Percentiles rank a stretch among this genome's conserved stretches.
Evolutionary conservation across 768 basidiomycete species (phyloP).

Genomic region (Lactarius indigo): DNA sequence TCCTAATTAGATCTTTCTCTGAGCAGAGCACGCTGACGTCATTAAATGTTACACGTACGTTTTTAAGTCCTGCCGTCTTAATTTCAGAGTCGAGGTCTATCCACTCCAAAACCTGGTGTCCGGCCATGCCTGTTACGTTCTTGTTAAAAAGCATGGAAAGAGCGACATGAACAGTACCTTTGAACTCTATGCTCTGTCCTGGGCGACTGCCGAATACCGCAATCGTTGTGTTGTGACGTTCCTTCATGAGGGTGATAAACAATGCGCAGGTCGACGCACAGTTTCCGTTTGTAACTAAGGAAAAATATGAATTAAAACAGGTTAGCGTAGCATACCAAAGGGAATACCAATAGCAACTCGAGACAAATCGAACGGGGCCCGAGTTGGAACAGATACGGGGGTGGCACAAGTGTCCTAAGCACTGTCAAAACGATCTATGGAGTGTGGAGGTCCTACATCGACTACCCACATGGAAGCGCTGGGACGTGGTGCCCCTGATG

Average conservation of each 20-base stretch:
- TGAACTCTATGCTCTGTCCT: conserved; percentile 44
- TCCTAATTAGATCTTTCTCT: conserved; percentile 27
- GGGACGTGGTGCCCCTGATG: conserved; percentile 30
- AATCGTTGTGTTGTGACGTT: conserved; percentile 46
- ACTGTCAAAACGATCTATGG: background rate
- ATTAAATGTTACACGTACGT: conserved; percentile 26
- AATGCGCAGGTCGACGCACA: conserved; percentile 59
- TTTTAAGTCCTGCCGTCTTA: conserved; percentile 34
- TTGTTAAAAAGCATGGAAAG: background rate
- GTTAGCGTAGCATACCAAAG: background rate
- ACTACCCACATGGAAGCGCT: conserved; percentile 34
- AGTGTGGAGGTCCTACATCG: background rate
- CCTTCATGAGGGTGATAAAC: conserved; percentile 55
- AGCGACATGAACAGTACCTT: conserved; percentile 30
- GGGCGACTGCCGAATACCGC: conserved; percentile 55
- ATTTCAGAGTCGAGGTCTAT: conserved; percentile 32
- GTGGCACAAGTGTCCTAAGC: conserved; percentile 35
- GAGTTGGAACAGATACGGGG: conserved; percentile 7
- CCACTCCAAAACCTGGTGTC: conserved; percentile 35
- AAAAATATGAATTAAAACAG: background rate
- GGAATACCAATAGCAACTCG: conserved; percentile 22
- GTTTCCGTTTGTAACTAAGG: conserved; percentile 25
- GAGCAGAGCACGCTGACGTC: background rate
- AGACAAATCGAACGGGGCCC: conserved; percentile 22
- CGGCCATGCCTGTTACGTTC: conserved; percentile 31